A percentile compares a stretch with the other conserved stretches of the same genome.
These are phyloP conservation scores for Avena sativa DNA, from an alignment of 176 grass and related monocot species.

Conservation along the genomic window DNA sequence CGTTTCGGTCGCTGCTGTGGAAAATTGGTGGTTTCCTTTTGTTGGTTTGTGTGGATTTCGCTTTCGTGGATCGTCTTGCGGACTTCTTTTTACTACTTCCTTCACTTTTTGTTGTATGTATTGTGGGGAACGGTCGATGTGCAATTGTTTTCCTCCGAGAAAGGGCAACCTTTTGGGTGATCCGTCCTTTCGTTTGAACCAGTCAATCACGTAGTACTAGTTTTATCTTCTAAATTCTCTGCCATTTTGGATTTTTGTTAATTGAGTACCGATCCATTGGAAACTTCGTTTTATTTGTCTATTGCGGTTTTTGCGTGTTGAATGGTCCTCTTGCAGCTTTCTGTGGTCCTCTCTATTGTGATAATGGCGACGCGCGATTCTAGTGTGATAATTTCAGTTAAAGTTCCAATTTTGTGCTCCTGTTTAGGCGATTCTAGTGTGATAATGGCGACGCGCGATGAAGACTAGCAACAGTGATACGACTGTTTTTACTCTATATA, in stretches of 20 bases:
- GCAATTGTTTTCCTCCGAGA: neutral
- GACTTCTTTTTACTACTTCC: no score
- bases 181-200: neutral
- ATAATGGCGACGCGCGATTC: no score
- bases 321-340: neutral
- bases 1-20: neutral
- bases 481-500: neutral
- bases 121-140: neutral
- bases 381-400: neutral
- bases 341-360: neutral
- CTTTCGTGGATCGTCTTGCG: neutral
- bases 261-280: neutral
- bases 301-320: neutral
- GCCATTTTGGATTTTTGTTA: neutral
- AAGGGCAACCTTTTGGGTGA: neutral
- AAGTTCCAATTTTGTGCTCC: conserved; percentile 26
- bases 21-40: conserved; percentile 31
- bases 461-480: neutral
- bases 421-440: neutral
- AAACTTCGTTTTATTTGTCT: neutral
- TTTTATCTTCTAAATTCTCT: neutral
- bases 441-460: neutral
- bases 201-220: neutral
- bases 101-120: neutral
- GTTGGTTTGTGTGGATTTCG: conserved; percentile 25